Conservation (phyloP, 1,284 basidiomycete genomes). For the Irpex sp. region DNA sequence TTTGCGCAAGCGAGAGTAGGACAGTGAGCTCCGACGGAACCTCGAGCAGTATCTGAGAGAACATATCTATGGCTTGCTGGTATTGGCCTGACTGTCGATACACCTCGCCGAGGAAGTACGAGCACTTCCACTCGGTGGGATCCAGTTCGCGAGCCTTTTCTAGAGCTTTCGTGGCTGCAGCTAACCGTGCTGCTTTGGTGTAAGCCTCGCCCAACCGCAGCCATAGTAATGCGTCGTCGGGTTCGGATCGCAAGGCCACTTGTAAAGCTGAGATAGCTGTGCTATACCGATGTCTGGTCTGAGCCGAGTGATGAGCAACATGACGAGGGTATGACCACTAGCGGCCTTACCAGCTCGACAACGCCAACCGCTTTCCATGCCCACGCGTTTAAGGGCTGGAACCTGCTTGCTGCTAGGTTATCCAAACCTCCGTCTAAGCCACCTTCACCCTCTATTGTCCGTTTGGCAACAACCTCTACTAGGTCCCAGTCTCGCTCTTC, state of each 20-base stretch:
- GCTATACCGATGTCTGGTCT: constrained; percentile 76
- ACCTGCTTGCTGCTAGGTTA: constrained; percentile 42
- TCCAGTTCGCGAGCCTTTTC: constrained; percentile 68
- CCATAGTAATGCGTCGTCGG: constrained; percentile 82
- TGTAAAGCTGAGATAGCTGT: constrained; percentile 88
- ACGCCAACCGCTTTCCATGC: constrained; percentile 98
- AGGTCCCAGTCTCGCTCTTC: constrained; percentile 95
- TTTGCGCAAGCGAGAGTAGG: constrained; percentile 71
- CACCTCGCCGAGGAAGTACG: constrained; percentile 85
- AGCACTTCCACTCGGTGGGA: constrained; percentile 80
- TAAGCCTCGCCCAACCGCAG: constrained; percentile 92
- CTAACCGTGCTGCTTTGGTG: constrained; percentile 81
- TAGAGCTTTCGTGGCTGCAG: constrained; percentile 89
- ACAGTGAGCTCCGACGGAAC: constrained; percentile 71
- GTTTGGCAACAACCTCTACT: constrained; percentile 87
- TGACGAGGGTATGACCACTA: constrained; percentile 5
- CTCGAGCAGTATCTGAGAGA: constrained; percentile 54
- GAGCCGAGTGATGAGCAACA: constrained; percentile 2
- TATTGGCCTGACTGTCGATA: constrained; percentile 79
- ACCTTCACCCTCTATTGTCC: constrained; percentile 92
- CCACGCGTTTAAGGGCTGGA: constrained; percentile 87
- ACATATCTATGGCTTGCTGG: constrained; percentile 69
- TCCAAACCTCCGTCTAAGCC: constrained; percentile 64
- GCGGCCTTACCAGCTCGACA: constrained; percentile 76
- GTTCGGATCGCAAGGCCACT: constrained; percentile 79